phyloP scores from a whole-genome alignment of 352 stramenopile genomes.

The Aphanomyces astaci region DNA sequence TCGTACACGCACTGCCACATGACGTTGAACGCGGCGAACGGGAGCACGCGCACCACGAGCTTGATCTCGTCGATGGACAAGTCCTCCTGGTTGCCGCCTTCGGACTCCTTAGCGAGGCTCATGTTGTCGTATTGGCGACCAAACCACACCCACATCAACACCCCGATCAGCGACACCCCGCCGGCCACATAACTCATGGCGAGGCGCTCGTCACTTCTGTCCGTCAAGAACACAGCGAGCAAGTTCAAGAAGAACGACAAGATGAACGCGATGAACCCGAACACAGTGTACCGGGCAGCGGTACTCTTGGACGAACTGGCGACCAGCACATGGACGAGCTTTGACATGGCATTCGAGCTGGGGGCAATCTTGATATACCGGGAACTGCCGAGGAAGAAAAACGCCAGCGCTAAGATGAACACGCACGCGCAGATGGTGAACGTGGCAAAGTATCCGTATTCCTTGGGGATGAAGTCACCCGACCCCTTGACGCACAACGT shows the following conservation, averaged over 20 bases:
- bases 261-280: conserved; percentile 35
- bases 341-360: conserved; percentile 34
- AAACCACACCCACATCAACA: conserved; percentile 41
- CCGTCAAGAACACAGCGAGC: conserved; percentile 38
- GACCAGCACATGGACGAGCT: conserved; percentile 35
- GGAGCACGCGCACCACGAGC: conserved; percentile 43
- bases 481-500: conserved; percentile 67
- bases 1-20: conserved; percentile 58
- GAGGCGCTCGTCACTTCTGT: conserved; percentile 33
- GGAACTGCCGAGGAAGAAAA: conserved; percentile 36
- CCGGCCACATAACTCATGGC: conserved; percentile 45
- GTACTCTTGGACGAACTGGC: conserved; percentile 27
- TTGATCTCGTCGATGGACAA: conserved; percentile 44
- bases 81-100: conserved; percentile 36
- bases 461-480: conserved; percentile 37
- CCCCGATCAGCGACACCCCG: conserved; percentile 30
- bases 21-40: conserved; percentile 51
- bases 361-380: conserved; percentile 48
- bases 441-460: conserved; percentile 75
- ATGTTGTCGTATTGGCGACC: conserved; percentile 43
- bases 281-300: conserved; percentile 33
- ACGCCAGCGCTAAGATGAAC: conserved; percentile 34
- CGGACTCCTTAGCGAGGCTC: conserved; percentile 32
- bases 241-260: conserved; percentile 46
- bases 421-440: conserved; percentile 47